Conservation (phyloP, 202 grass and related monocot genomes). For the Bolboschoenoplectus hybrid region DNA sequence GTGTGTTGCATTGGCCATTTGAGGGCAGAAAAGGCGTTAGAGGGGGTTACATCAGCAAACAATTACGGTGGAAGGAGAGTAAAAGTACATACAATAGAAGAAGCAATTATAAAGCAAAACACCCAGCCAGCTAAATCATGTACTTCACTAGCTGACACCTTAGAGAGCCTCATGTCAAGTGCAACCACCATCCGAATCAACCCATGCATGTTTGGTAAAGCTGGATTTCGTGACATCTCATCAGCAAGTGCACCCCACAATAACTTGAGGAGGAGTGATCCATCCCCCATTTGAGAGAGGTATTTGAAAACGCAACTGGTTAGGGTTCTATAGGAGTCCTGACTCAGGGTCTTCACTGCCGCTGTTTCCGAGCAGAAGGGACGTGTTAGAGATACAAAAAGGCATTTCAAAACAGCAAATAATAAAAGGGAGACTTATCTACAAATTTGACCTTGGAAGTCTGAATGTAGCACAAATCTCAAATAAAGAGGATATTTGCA, state of each 20-base stretch:
- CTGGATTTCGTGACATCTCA: conserved; percentile 64
- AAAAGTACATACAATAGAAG: conserved; percentile 37
- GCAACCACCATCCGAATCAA: conserved; percentile 71
- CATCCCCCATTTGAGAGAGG: conserved; percentile 84
- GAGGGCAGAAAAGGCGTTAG: neutral
- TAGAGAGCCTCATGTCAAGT: conserved; percentile 61
- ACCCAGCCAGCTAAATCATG: conserved; percentile 37
- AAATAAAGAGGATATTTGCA: conserved; percentile 17
- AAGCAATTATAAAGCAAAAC: conserved; percentile 24
- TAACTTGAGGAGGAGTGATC: conserved; percentile 70
- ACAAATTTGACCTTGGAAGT: neutral
- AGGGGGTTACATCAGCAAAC: neutral
- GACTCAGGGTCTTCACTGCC: conserved; percentile 38
- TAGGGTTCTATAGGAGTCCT: conserved; percentile 53
- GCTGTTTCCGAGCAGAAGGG: neutral
- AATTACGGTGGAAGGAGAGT: neutral
- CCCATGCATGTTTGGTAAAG: conserved; percentile 59
- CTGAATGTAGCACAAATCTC: neutral
- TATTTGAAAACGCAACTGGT: conserved; percentile 52
- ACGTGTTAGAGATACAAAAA: neutral
- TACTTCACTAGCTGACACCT: conserved; percentile 57
- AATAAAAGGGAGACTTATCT: neutral
- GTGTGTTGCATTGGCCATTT: neutral
- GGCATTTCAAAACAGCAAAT: neutral
- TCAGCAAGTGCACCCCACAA: conserved; percentile 60